Evolutionary conservation across 2,329 filamentous ascomycete genomes (phyloP), one percentile per base, ranked within the genome.

Genomic region (Cladosporium sp.): DNA sequence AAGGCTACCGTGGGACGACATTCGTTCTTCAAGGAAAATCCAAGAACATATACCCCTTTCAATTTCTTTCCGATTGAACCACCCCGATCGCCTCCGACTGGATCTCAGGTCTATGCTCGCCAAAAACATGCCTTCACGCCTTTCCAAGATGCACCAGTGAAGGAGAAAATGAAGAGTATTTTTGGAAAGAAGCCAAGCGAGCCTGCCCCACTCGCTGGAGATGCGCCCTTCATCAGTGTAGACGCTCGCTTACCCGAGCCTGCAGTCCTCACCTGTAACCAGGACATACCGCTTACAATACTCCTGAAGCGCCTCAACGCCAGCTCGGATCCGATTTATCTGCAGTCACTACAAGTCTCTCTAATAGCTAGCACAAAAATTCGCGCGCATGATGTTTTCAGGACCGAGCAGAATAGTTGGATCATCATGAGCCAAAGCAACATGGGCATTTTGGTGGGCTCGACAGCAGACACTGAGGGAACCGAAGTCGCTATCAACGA

Each of bases 1-100:
- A 98, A 98, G 69, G 89, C 87, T n/a, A 97, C 93, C 0, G 84
- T 97, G 5, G 88, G 90, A 63, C 79, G 90, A n/a, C 89, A 90
- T 0, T 85, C 87, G 11, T 78, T 96, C 54, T 89, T 95, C 70
- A 92, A 92, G 66, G 90, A 95, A 71, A 96, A 96, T 63, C 87
- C 89, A 69, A 78, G 91, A 50, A 68, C 72, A 11, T 74, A 63
- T 59, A 68, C 66, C 34, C 82, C 84, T 34, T 86, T 96, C 72
- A 92, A 88, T 54, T 93, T 98, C 67, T 78, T 96, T 35, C 93
- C 93, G 4, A 92, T 97, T 60, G 93, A 98, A 68, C 88, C 89
- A 5, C 91, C 92, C 0, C 78, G 91, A 40, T 82, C 83, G 0
- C 74, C 79, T 4, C 73, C 77, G 43, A 79, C 82, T 1, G 80